Percentiles rank a stretch among this genome's conserved stretches.
Evolutionary conservation across 169 alveolate genomes (phyloP).

Genomic region (Eimeria tenella): DNA sequence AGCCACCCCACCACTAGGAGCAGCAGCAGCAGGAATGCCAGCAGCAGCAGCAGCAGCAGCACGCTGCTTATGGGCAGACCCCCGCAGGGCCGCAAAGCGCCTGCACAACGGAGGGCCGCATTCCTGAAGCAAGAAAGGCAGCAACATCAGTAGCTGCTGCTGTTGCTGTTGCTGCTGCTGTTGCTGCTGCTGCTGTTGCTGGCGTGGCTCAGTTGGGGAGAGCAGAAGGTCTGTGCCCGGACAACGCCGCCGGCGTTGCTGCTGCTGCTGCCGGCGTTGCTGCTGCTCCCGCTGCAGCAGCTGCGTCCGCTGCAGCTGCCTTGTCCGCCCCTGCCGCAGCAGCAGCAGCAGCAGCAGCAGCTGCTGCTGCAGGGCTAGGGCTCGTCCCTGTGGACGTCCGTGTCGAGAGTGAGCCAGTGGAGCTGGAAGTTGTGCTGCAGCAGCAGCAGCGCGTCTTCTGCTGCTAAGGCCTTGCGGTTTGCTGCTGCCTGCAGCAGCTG

Average conservation of each 20-base stretch:
- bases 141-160: background rate
- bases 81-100: background rate
- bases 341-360: background rate
- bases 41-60: background rate
- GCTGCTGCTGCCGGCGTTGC: constrained; percentile 11
- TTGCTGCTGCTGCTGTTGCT: constrained; percentile 48
- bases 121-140: background rate
- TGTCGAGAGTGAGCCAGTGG: constrained; percentile 73
- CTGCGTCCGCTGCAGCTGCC: background rate
- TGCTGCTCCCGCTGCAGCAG: constrained; percentile 21
- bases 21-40: background rate
- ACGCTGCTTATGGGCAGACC: background rate
- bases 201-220: background rate
- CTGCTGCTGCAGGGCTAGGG: constrained; percentile 4
- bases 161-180: constrained; percentile 4
- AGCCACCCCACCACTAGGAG: constrained; percentile 5
- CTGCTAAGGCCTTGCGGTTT: constrained; percentile 4
- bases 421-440: constrained; percentile 43
- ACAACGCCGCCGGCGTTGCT: background rate
- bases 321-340: background rate
- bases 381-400: constrained; percentile 23
- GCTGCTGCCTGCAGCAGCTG: constrained; percentile 47
- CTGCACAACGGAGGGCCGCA: background rate
- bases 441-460: constrained; percentile 43
- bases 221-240: background rate